Conservation (phyloP, 148 eudicot genomes). For the Rhododendron griersonianum region DNA sequence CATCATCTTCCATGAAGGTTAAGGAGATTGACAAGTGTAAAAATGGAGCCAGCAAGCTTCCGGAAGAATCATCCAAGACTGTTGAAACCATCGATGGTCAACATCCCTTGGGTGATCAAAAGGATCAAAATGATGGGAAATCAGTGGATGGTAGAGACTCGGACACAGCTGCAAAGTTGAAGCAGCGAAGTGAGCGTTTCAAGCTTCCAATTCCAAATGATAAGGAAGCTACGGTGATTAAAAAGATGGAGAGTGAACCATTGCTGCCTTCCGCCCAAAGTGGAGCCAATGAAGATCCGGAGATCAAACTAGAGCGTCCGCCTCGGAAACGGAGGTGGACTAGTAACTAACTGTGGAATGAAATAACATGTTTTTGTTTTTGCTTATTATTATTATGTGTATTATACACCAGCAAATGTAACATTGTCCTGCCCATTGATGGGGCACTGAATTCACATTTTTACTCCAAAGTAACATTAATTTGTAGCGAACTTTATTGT, state of each 20-base stretch:
- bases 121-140: slow-evolving; percentile 45
- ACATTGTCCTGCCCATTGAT: slow-evolving; percentile 22
- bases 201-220: slow-evolving; percentile 88
- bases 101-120: slow-evolving; percentile 30
- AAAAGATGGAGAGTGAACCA: slow-evolving; percentile 68
- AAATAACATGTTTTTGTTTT: not conserved
- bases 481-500: not conserved
- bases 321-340: slow-evolving; percentile 89
- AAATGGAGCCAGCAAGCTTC: slow-evolving; percentile 24
- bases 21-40: slow-evolving; percentile 35
- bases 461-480: not conserved
- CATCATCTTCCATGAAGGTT: slow-evolving; percentile 39
- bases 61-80: slow-evolving; percentile 27
- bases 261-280: slow-evolving; percentile 48
- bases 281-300: slow-evolving; percentile 44
- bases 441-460: slow-evolving; percentile 20
- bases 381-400: not conserved
- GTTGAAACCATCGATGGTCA: slow-evolving; percentile 30
- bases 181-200: slow-evolving; percentile 92
- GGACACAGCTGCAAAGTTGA: slow-evolving; percentile 80
- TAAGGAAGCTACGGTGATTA: slow-evolving; percentile 52
- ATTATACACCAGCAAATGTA: slow-evolving; percentile 28
- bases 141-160: slow-evolving; percentile 44
- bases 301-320: slow-evolving; percentile 84
- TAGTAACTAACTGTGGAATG: slow-evolving; percentile 37